Conservation (phyloP, 164 flowering plant species). For the Berberis vulgaris region DNA sequence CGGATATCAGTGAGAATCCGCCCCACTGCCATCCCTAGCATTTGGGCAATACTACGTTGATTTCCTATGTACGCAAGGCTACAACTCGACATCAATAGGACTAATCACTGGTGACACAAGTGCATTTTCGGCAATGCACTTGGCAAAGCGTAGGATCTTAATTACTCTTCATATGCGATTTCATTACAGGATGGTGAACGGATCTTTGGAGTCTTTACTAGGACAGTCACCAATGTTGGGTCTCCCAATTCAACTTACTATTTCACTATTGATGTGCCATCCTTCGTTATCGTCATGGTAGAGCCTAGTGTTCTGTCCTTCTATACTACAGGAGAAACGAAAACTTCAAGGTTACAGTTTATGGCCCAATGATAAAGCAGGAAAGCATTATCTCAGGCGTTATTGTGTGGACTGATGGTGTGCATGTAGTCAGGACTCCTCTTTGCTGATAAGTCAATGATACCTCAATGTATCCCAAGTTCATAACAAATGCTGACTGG, state of each 20-base stretch:
- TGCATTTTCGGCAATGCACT: conserved; percentile 7
- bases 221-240: conserved; percentile 25
- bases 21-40: too few species aligned
- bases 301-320: conserved; percentile 29
- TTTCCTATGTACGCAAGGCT: conserved; percentile 43
- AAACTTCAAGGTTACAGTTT: conserved; percentile 27
- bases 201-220: conserved; percentile 20
- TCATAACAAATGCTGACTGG: too few species aligned
- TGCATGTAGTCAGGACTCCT: conserved; percentile 27
- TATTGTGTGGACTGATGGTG: conserved; percentile 30
- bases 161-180: conserved; percentile 40
- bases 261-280: not conserved
- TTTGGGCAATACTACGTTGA: conserved; percentile 7
- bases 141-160: conserved; percentile 34
- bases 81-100: conserved; percentile 15
- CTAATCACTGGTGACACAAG: conserved; percentile 23
- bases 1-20: too few species aligned
- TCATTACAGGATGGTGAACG: conserved; percentile 28
- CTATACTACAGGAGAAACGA: conserved; percentile 26
- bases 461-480: too few species aligned
- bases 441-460: too few species aligned
- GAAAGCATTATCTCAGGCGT: conserved; percentile 34
- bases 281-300: conserved; percentile 7
- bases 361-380: conserved; percentile 25
- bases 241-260: not conserved